A percentile compares a stretch with the other conserved stretches of the same genome.
Conservation (phyloP, 148 eudicot species). For the Drosera capensis region DNA sequence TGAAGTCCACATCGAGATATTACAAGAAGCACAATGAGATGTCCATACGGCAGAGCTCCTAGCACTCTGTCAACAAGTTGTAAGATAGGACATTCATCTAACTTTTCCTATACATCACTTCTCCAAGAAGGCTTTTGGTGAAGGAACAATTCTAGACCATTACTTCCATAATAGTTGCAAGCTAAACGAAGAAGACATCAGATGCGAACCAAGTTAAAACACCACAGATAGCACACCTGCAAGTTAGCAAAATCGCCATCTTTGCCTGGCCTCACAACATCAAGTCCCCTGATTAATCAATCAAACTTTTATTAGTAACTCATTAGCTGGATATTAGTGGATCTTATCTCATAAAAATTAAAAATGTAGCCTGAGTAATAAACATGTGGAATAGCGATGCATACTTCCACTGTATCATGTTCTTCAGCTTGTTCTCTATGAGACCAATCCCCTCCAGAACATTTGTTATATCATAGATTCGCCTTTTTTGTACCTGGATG, state of each 20-base stretch:
- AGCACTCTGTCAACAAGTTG: too few relatives aligned
- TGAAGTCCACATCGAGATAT: too few relatives aligned
- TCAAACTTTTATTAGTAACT: constrained; percentile 4
- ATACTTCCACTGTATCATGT: constrained; percentile 98
- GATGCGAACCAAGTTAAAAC: not conserved
- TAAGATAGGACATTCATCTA: too few relatives aligned
- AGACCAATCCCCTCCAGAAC: constrained; percentile 91
- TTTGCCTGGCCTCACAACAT: constrained; percentile 70
- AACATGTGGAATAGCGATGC: constrained; percentile 8
- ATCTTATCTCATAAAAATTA: not conserved
- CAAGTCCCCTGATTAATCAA: constrained; percentile 67
- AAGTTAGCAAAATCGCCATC: constrained; percentile 45
- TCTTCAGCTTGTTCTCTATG: constrained; percentile 87
- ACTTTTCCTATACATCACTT: too few relatives aligned
- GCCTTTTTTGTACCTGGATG: constrained; percentile 79
- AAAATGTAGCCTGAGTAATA: not conserved
- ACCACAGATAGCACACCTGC: constrained; percentile 36
- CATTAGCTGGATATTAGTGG: constrained; percentile 1
- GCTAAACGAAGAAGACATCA: not conserved
- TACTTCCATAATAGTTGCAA: not conserved
- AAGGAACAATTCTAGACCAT: too few relatives aligned
- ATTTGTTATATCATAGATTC: constrained; percentile 88
- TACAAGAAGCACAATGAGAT: too few relatives aligned
- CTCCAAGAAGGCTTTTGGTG: too few relatives aligned
- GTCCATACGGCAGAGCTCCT: too few relatives aligned